Evolutionary conservation across 2,329 filamentous ascomycete species (phyloP), one percentile per base, ranked within the genome.

Genomic region (Mycosphaerella sp.): DNA sequence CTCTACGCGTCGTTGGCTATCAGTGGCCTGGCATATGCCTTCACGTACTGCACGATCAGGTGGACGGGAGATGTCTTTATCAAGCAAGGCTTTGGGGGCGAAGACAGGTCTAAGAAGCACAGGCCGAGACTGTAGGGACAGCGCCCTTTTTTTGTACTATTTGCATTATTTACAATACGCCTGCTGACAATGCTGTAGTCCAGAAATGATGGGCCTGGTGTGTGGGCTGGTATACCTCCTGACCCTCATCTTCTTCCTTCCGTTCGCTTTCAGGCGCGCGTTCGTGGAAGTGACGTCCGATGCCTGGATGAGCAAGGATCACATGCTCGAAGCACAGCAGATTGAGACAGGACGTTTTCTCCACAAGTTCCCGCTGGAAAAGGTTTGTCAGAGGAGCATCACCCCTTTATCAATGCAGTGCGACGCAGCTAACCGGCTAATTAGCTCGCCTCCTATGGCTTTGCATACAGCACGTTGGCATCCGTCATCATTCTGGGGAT

Each of bases 211-310:
- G 90, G 93, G 93, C 27, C 88, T 89, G 52, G 80, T 98, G 21
- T 94, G 88, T 66, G 93, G 91, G 7, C 81, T 93, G 59, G 89
- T 97, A 21, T 97, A 97, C 71, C 78, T 98, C 39, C 78, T 98
- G 59, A 80, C 84, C 44, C 79, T 97, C 59, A 94, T 97, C 60
- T 74, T 89, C 56, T 98, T 98, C 69, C 89, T 97, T 52, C 93
- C 93, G 0, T 95, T 96, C 70, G 87, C 90, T 1, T 97, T 98
- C 70, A 97, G 96, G 76, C 95, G 96, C 72, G 91, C 97, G 68
- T 94, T 98, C 59, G 90, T 96, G 21, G 87, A 89, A 13, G 89
- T 90, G 35, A 97, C 93, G 16, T 95, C 89, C 59, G 93, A 90
- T 57, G 90, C 89, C 57, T 90, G 90, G 43, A n/a, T n/a, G n/a